Evolutionary conservation across 768 basidiomycete species (phyloP).

Genomic region (Boletellus sp.): DNA sequence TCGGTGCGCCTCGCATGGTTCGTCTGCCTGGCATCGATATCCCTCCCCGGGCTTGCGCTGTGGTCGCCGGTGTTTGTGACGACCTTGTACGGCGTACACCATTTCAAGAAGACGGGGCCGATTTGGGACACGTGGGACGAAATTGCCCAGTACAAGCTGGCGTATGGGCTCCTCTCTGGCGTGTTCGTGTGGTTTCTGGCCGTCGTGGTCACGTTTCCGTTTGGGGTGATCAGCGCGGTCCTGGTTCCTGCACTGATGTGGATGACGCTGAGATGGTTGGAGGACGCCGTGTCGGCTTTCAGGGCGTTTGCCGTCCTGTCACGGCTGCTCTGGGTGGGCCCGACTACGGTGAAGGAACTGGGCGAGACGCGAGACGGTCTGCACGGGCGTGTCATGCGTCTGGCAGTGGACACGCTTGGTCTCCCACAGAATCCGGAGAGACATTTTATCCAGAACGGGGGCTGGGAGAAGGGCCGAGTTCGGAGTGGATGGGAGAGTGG

Average conservation of each 20-base stretch:
- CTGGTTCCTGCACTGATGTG: conserved; percentile 78
- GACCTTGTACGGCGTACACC: conserved; percentile 65
- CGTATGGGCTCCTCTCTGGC: conserved; percentile 76
- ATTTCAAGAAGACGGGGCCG: conserved; percentile 78
- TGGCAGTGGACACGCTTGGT: conserved; percentile 55
- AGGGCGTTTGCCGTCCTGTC: conserved; percentile 65
- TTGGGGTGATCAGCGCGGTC: conserved; percentile 53
- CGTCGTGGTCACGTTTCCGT: conserved; percentile 57
- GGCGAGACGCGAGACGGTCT: conserved; percentile 52
- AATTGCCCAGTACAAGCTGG: conserved; percentile 85
- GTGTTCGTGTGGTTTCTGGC: conserved; percentile 59
- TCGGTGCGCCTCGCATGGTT: conserved; percentile 63
- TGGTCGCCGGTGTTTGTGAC: conserved; percentile 79
- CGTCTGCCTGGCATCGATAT: conserved; percentile 56
- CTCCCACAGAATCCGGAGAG: conserved; percentile 69
- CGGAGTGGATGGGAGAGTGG: conserved; percentile 63
- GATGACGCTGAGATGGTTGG: conserved; percentile 85
- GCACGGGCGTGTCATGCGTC: conserved; percentile 60
- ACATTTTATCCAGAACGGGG: conserved; percentile 57
- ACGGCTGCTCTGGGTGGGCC: conserved; percentile 61
- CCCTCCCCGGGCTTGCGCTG: conserved; percentile 72
- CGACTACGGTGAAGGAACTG: conserved; percentile 50
- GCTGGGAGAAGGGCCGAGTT: conserved; percentile 68
- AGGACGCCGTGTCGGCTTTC: conserved; percentile 77
- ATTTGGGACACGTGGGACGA: conserved; percentile 87